Evolutionary conservation across 768 basidiomycete species (phyloP).

Genomic region (Floccularia luteovirens): DNA sequence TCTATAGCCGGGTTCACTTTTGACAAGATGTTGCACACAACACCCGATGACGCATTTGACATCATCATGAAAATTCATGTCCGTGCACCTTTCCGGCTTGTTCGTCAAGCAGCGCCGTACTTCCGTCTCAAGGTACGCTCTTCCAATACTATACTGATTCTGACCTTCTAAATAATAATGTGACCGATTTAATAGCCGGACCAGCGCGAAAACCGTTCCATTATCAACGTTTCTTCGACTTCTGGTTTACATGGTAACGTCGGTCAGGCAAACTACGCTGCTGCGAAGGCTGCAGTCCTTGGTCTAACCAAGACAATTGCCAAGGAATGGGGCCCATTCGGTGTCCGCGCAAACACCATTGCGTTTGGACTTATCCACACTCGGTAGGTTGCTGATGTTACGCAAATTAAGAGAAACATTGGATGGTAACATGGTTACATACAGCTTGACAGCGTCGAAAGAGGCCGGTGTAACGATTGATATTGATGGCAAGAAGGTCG

Average conservation of each 20-base stretch:
- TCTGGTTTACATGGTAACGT: conserved; percentile 85
- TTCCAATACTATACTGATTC: conserved; percentile 7
- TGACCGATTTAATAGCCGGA: conserved; percentile 36
- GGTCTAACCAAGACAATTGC: conserved; percentile 82
- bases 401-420: background rate
- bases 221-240: conserved; percentile 78
- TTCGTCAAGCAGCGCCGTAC: conserved; percentile 79
- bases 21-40: conserved; percentile 86
- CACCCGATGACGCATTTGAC: conserved; percentile 75
- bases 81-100: conserved; percentile 78
- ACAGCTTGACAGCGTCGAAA: conserved; percentile 70
- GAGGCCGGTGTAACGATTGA: conserved; percentile 70
- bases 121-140: conserved; percentile 62
- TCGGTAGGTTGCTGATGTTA: conserved; percentile 32
- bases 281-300: conserved; percentile 71
- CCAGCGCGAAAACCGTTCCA: conserved; percentile 59
- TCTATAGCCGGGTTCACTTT: conserved; percentile 63
- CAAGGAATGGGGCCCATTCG: conserved; percentile 83
- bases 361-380: conserved; percentile 77
- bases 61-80: conserved; percentile 82
- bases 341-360: conserved; percentile 76
- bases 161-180: background rate
- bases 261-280: conserved; percentile 78
- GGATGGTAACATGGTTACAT: background rate
- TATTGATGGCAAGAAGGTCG: conserved; percentile 78